phyloP scores from a whole-genome alignment of 108 stramenopile genomes.

The Nannochloropsis salina region DNA sequence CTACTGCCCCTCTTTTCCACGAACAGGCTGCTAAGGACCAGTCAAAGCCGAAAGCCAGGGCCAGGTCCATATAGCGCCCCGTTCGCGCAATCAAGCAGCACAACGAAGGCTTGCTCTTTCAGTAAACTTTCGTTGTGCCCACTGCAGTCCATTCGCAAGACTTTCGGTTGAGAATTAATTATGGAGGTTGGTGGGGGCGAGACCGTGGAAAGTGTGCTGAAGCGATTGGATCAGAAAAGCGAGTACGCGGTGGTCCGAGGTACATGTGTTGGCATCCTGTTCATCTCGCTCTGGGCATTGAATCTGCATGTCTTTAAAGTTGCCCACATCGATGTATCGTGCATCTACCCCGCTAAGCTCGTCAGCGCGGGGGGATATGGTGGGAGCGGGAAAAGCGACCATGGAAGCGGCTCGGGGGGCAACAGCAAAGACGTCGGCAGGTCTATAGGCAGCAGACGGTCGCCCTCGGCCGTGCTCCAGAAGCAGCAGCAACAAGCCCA shows the following conservation, averaged over 20 bases:
- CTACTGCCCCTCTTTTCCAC: too few species aligned
- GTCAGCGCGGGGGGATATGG: background rate
- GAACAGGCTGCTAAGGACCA: too few species aligned
- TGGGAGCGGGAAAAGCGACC: background rate
- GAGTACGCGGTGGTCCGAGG: conserved; percentile 12
- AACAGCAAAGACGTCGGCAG: background rate
- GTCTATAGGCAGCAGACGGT: background rate
- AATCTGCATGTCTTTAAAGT: conserved; percentile 20
- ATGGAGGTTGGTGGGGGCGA: conserved; percentile 19
- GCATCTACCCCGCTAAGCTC: background rate
- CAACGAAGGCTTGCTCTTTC: too few species aligned
- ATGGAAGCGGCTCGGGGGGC: background rate
- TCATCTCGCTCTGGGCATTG: background rate
- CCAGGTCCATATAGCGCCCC: too few species aligned
- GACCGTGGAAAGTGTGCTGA: conserved; percentile 11
- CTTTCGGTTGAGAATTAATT: too few species aligned
- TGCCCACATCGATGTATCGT: background rate
- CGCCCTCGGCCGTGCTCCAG: background rate
- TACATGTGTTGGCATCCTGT: background rate
- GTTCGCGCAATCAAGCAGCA: too few species aligned
- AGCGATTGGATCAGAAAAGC: conserved; percentile 4
- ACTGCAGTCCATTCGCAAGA: too few species aligned
- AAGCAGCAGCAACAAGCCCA: background rate
- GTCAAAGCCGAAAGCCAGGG: too few species aligned
- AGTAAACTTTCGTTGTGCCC: too few species aligned